Evolutionary conservation across 352 stramenopile species (phyloP).

Genomic region (Phytopythium helicoides): DNA sequence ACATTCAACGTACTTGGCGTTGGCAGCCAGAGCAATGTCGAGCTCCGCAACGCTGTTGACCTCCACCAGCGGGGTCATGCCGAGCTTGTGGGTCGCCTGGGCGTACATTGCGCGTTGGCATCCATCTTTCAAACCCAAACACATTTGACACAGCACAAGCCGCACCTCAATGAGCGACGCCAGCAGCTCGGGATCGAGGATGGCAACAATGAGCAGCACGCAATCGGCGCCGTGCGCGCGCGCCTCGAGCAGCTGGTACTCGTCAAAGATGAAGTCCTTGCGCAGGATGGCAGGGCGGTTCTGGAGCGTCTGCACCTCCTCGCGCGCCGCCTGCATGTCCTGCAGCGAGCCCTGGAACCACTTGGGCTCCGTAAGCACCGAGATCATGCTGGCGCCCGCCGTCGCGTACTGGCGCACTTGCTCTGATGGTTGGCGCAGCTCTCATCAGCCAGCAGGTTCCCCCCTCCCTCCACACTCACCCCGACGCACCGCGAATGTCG

Average conservation of each 20-base stretch:
- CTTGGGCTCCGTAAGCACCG: slow-evolving; percentile 96
- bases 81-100: slow-evolving; percentile 83
- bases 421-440: slow-evolving; percentile 47
- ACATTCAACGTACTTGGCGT: slow-evolving; percentile 53
- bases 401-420: slow-evolving; percentile 90
- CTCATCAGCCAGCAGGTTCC: too few relatives aligned
- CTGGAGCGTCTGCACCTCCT: slow-evolving; percentile 40
- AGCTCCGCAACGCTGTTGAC: slow-evolving; percentile 95
- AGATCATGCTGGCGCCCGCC: slow-evolving; percentile 96
- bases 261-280: slow-evolving; percentile 96
- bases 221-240: slow-evolving; percentile 95
- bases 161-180: slow-evolving; percentile 58
- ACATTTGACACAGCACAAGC: neutral
- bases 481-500: slow-evolving; percentile 51
- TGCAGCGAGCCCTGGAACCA: slow-evolving; percentile 97
- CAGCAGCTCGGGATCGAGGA: slow-evolving; percentile 65
- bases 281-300: slow-evolving; percentile 73
- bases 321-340: slow-evolving; percentile 63
- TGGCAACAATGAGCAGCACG: slow-evolving; percentile 97
- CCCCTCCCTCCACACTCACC: neutral
- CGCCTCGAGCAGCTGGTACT: slow-evolving; percentile 95
- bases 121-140: slow-evolving; percentile 3
- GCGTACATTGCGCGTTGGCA: neutral
- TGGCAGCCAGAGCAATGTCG: slow-evolving; percentile 90
- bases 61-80: slow-evolving; percentile 98